A percentile compares a stretch with the other conserved stretches of the same genome.
Conservation (phyloP, 2,329 filamentous ascomycete species). For the Diplodia intermedia region DNA sequence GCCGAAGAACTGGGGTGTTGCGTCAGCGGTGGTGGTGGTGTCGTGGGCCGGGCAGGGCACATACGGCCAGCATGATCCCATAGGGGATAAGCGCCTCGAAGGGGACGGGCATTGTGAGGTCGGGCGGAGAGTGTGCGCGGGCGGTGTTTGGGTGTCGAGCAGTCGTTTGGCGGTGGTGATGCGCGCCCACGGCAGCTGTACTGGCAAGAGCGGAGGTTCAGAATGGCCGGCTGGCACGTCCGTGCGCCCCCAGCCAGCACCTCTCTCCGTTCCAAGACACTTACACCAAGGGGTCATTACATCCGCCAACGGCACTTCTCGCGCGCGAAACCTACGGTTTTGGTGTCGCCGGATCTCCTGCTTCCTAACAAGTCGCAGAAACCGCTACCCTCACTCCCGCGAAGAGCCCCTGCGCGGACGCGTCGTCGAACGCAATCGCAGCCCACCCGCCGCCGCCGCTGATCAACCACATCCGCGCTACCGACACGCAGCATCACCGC, state of each 20-base stretch:
- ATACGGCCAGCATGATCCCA: conserved; percentile 67
- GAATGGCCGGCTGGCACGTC: conserved; percentile 11
- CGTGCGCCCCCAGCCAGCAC: conserved; percentile 30
- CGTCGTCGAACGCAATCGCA: conserved; percentile 27
- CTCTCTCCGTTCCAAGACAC: conserved; percentile 30
- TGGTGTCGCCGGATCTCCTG: conserved; percentile 44
- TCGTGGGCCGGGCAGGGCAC: conserved; percentile 41
- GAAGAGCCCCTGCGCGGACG: conserved; percentile 17
- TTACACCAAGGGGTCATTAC: conserved; percentile 31
- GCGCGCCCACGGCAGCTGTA: conserved; percentile 7
- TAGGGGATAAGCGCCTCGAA: conserved; percentile 71
- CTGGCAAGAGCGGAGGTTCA: conserved; percentile 20
- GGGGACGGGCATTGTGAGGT: conserved; percentile 66
- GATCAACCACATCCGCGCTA: conserved; percentile 25
- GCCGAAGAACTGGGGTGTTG: conserved; percentile 62
- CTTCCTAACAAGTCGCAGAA: conserved; percentile 46
- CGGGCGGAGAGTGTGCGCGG: conserved; percentile 4
- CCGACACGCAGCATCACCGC: conserved; percentile 26
- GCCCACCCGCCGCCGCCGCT: conserved; percentile 26
- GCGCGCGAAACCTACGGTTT: conserved; percentile 39
- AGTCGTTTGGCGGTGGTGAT: conserved; percentile 17
- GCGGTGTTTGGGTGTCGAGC: conserved; percentile 5
- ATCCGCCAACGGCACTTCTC: conserved; percentile 39
- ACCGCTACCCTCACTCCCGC: conserved; percentile 35
- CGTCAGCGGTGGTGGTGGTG: conserved; percentile 29